A percentile compares a stretch with the other conserved stretches of the same genome.
phyloP scores from a whole-genome alignment of 1,284 basidiomycete genomes.

The Ceratobasidium sp. region DNA sequence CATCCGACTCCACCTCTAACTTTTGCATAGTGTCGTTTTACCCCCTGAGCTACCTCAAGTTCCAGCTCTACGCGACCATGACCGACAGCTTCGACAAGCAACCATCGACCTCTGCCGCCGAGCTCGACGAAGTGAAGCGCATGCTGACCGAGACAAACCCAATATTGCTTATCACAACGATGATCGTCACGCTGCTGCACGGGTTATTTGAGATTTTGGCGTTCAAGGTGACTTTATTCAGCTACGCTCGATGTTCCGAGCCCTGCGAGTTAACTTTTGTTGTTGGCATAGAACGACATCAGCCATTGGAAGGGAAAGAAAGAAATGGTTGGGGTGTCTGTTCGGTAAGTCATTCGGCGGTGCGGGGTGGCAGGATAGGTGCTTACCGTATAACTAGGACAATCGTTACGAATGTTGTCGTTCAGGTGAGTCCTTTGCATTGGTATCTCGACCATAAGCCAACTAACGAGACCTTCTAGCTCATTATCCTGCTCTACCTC shows the following conservation, averaged over 20 bases:
- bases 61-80: slow-evolving; percentile 84
- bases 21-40: slow-evolving; percentile 62
- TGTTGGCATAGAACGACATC: slow-evolving; percentile 74
- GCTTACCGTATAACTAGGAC: slow-evolving; percentile 24
- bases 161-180: slow-evolving; percentile 81
- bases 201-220: slow-evolving; percentile 93
- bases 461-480: slow-evolving; percentile 50
- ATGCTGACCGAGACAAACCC: slow-evolving; percentile 96
- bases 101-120: slow-evolving; percentile 68
- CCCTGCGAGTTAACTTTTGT: not conserved
- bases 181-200: slow-evolving; percentile 85
- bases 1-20: not conserved
- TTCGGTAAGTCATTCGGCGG: slow-evolving; percentile 64
- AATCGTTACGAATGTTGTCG: slow-evolving; percentile 94
- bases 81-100: slow-evolving; percentile 83
- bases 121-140: slow-evolving; percentile 92
- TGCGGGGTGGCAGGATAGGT: not conserved
- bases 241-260: not conserved
- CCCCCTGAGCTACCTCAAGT: slow-evolving; percentile 87
- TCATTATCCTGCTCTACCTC: slow-evolving; percentile 90
- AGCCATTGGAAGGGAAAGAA: slow-evolving; percentile 95
- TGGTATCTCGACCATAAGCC: slow-evolving; percentile 5
- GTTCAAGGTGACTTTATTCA: slow-evolving; percentile 79
- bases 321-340: slow-evolving; percentile 84
- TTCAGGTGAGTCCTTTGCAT: slow-evolving; percentile 62